These are phyloP conservation scores for Colletotrichum magnum DNA, from an alignment of 2,329 filamentous ascomycete genomes.

Conservation along the genomic window DNA sequence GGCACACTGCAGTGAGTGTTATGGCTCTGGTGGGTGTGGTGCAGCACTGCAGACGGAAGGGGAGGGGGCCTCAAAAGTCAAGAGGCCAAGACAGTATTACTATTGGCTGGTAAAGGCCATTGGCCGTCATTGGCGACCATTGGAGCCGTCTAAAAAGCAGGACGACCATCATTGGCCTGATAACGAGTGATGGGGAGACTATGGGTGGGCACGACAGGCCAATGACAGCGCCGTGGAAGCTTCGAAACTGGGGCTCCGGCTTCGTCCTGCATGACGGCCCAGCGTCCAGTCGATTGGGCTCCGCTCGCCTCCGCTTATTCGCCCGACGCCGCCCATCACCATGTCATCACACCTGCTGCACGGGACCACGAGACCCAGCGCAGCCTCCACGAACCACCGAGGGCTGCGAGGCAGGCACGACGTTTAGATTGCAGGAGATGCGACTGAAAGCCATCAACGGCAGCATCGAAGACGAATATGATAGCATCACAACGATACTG, in stretches of 20 bases:
- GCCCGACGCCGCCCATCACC: slow-evolving; percentile 7
- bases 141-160: slow-evolving; percentile 5
- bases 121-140: neutral
- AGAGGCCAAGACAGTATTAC: neutral
- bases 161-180: slow-evolving; percentile 10
- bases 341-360: slow-evolving; percentile 26
- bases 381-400: neutral
- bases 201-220: slow-evolving; percentile 15
- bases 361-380: slow-evolving; percentile 26
- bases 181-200: slow-evolving; percentile 23
- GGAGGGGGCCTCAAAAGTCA: slow-evolving; percentile 40
- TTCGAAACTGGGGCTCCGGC: slow-evolving; percentile 18
- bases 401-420: neutral
- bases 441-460: no score
- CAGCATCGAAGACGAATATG: no score
- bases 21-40: no score
- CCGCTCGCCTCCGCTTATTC: slow-evolving; percentile 25
- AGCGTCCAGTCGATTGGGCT: slow-evolving; percentile 37
- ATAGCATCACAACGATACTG: no score
- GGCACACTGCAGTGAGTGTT: no score
- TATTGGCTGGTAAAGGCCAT: no score
- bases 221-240: slow-evolving; percentile 12
- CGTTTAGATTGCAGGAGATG: no score
- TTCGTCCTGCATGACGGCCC: slow-evolving; percentile 41
- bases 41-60: neutral